Conservation (phyloP, 371 early-diverging fungal species). For the Syncephalis plumigaleata region DNA sequence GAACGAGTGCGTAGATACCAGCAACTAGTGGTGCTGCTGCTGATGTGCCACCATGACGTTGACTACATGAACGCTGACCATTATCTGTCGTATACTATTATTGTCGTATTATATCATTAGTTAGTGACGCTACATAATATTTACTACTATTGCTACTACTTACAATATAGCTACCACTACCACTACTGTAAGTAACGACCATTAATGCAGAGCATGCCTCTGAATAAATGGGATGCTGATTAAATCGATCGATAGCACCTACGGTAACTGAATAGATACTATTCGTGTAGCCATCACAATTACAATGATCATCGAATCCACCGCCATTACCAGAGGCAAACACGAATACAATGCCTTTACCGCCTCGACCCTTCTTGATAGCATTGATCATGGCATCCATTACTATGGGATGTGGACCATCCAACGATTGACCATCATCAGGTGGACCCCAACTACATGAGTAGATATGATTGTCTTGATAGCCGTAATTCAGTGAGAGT, state of each 20-base stretch:
- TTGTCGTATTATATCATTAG: too few relatives aligned
- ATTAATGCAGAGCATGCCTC: conserved; percentile 83
- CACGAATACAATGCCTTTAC: conserved; percentile 78
- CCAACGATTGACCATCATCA: conserved; percentile 78
- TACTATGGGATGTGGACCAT: conserved; percentile 68
- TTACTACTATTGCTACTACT: too few relatives aligned
- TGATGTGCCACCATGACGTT: conserved; percentile 84
- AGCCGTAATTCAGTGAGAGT: conserved; percentile 66
- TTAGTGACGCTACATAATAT: too few relatives aligned
- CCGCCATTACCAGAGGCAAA: conserved; percentile 96
- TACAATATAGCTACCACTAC: conserved; percentile 53
- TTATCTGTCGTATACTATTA: conserved; percentile 72
- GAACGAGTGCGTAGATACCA: conserved; percentile 80
- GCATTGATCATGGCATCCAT: conserved; percentile 69
- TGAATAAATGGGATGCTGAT: conserved; percentile 69
- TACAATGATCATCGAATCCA: conserved; percentile 69
- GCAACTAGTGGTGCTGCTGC: conserved; percentile 94
- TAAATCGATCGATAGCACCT: conserved; percentile 63
- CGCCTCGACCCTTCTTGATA: conserved; percentile 62
- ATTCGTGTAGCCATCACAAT: conserved; percentile 94
- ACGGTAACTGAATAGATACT: conserved; percentile 89
- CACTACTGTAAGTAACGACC: conserved; percentile 78
- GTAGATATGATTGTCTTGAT: conserved; percentile 78
- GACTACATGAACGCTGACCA: conserved; percentile 48
- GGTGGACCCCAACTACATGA: conserved; percentile 93